Percentiles rank a stretch among this genome's conserved stretches.
Evolutionary conservation across 163 green algal genomes (phyloP).

Genomic region (Prototheca wickerhamii): DNA sequence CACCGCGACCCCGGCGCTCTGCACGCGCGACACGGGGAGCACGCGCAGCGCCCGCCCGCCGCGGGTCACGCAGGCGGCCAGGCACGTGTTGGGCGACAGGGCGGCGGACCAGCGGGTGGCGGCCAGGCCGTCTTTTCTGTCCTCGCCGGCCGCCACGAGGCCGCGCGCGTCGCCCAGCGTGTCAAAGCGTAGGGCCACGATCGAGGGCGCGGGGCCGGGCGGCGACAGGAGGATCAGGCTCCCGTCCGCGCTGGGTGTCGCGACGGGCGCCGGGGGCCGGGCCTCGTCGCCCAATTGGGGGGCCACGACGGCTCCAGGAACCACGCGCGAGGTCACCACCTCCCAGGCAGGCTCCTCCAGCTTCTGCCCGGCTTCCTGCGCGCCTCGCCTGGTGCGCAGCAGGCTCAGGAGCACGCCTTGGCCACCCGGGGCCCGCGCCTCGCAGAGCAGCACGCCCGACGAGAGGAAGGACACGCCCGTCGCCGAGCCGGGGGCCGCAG

Average conservation of each 20-base stretch:
- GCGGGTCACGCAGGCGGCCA: neutral
- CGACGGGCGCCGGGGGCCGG: too few relatives aligned
- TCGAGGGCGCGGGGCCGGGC: neutral
- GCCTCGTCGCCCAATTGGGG: neutral
- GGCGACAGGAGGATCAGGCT: neutral
- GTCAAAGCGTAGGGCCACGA: neutral
- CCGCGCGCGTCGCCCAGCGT: neutral
- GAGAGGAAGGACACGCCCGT: neutral
- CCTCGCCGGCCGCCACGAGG: too few relatives aligned
- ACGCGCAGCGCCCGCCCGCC: neutral
- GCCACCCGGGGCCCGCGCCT: neutral
- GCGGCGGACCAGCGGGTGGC: too few relatives aligned
- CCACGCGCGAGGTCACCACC: too few relatives aligned
- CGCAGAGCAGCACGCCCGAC: neutral
- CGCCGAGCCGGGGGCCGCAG: too few relatives aligned
- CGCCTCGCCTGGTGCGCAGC: too few relatives aligned
- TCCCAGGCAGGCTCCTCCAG: too few relatives aligned
- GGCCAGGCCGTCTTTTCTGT: too few relatives aligned
- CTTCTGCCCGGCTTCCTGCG: too few relatives aligned
- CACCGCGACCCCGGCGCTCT: neutral
- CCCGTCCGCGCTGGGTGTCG: neutral
- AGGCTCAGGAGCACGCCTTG: too few relatives aligned
- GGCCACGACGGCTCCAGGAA: too few relatives aligned
- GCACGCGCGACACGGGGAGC: neutral
- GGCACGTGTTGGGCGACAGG: neutral